Evolutionary conservation across 352 stramenopile species (phyloP).

Genomic region (Sclerospora graminicola): DNA sequence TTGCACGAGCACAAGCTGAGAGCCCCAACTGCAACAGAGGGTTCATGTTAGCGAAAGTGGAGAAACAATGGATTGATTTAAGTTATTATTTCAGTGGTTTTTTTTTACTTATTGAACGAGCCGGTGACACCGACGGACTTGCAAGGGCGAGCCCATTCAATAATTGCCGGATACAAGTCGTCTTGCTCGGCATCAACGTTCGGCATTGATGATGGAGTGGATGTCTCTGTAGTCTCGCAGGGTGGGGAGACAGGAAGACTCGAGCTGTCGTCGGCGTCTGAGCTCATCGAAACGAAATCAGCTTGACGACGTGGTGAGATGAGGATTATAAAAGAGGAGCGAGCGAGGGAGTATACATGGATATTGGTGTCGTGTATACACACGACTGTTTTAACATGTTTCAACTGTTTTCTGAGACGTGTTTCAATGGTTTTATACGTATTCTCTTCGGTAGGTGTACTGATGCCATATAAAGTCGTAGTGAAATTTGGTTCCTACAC

Average conservation of each 20-base stretch:
- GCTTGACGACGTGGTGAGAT: constrained; percentile 1
- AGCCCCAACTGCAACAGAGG: constrained; percentile 48
- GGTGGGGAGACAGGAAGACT: constrained; percentile 3
- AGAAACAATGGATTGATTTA: neutral
- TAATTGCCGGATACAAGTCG: constrained; percentile 40
- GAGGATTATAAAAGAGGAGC: neutral
- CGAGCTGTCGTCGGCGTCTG: constrained; percentile 2
- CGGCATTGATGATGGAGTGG: constrained; percentile 15
- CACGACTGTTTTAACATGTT: too few relatives aligned
- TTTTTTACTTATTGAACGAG: constrained; percentile 70
- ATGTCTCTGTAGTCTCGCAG: neutral
- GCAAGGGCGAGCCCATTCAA: constrained; percentile 50
- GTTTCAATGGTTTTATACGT: too few relatives aligned
- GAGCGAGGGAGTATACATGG: constrained; percentile 6
- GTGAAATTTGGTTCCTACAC: too few relatives aligned
- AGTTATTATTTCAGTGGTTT: neutral
- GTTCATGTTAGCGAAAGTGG: neutral
- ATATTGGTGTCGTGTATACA: neutral
- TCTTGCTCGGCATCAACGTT: constrained; percentile 34
- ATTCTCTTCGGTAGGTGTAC: too few relatives aligned
- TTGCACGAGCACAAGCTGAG: constrained; percentile 54
- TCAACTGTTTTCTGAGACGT: too few relatives aligned
- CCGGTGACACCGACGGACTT: constrained; percentile 57
- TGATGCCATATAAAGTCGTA: too few relatives aligned
- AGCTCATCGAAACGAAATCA: constrained; percentile 10